These are phyloP conservation scores for Penicillium goetzii DNA, from an alignment of 495 filamentous ascomycete species.

Conservation along the genomic window DNA sequence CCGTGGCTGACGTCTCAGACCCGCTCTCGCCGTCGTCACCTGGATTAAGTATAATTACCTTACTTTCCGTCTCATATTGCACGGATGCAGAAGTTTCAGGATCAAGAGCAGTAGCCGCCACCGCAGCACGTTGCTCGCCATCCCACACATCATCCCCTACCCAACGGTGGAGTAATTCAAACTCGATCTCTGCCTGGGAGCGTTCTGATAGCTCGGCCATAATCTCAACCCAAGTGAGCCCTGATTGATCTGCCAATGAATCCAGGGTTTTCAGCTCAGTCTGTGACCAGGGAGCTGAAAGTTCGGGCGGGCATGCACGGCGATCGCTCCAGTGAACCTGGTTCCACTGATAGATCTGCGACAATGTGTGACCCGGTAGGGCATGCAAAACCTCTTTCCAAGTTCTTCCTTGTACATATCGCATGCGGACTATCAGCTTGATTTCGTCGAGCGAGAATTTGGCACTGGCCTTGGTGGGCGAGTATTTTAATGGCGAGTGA, in stretches of 20 bases:
- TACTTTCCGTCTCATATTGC: constrained; percentile 16
- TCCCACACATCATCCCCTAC: constrained; percentile 32
- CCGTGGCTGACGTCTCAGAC: background rate
- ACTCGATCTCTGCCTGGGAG: constrained; percentile 41
- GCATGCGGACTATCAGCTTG: constrained; percentile 39
- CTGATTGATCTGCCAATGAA: constrained; percentile 32
- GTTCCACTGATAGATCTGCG: constrained; percentile 35
- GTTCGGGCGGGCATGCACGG: constrained; percentile 35
- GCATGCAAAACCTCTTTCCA: constrained; percentile 39
- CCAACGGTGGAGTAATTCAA: constrained; percentile 45
- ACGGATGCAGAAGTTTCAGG: background rate
- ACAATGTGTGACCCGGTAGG: constrained; percentile 34
- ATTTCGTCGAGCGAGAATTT: constrained; percentile 41
- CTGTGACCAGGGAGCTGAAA: constrained; percentile 41
- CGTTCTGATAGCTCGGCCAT: constrained; percentile 36
- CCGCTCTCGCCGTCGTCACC: background rate
- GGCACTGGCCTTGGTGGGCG: constrained; percentile 20
- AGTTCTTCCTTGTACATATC: constrained; percentile 32
- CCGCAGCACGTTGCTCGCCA: background rate
- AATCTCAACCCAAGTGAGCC: constrained; percentile 41
- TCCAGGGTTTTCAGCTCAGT: constrained; percentile 36
- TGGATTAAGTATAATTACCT: background rate
- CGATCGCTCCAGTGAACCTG: constrained; percentile 40
- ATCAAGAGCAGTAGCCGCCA: background rate
- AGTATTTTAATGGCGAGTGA: constrained; percentile 16